Conservation (phyloP, 2,329 filamentous ascomycete species). For the Zasmidium angulare region DNA sequence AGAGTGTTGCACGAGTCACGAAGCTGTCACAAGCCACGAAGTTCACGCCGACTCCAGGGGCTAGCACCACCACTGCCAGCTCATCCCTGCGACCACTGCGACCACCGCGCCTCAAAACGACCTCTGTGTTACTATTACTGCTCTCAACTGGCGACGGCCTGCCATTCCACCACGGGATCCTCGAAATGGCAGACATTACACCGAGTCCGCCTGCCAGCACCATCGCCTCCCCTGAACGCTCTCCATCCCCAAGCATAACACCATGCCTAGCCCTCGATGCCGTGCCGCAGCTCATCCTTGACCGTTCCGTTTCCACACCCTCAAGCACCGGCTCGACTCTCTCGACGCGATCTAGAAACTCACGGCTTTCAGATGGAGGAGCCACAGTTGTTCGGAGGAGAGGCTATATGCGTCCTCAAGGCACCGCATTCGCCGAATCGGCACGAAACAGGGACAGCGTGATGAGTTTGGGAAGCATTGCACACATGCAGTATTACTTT, state of each 20-base stretch:
- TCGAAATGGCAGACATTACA: conserved; percentile 20
- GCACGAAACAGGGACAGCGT: conserved; percentile 90
- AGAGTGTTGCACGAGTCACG: no score
- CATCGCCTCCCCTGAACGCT: conserved; percentile 40
- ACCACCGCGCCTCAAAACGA: background rate
- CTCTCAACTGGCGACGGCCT: background rate
- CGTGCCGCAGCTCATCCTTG: conserved; percentile 54
- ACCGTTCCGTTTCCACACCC: conserved; percentile 64
- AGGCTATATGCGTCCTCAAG: conserved; percentile 84
- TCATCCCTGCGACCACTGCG: background rate
- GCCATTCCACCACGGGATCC: background rate
- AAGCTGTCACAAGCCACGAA: no score
- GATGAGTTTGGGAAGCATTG: conserved; percentile 92
- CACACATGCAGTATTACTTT: conserved; percentile 98
- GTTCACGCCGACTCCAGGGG: no score
- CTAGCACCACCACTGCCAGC: no score
- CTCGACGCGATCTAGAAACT: conserved; percentile 42
- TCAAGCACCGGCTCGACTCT: conserved; percentile 53
- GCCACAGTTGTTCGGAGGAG: conserved; percentile 56
- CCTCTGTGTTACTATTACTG: background rate
- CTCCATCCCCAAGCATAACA: conserved; percentile 64
- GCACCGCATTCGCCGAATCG: conserved; percentile 85
- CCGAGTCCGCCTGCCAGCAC: conserved; percentile 28
- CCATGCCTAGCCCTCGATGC: conserved; percentile 64
- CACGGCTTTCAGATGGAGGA: conserved; percentile 53